These are phyloP conservation scores for Austroboletus niveus DNA, from an alignment of 1,284 basidiomycete species.

Conservation along the genomic window DNA sequence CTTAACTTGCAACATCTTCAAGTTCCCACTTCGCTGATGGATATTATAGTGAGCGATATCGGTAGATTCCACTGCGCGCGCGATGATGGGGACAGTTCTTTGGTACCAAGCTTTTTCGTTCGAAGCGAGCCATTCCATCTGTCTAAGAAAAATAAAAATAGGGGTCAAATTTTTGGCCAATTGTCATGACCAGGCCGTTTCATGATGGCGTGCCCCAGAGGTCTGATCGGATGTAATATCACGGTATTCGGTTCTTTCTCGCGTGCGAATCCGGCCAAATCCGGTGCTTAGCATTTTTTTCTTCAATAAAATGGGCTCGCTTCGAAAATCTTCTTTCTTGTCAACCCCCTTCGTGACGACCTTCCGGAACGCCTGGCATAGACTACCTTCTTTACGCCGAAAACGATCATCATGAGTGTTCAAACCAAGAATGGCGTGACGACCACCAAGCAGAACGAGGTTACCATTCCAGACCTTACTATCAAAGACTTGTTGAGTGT, in stretches of 20 bases:
- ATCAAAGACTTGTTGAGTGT: conserved; percentile 85
- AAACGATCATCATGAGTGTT: conserved; percentile 23
- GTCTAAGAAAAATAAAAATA: no score
- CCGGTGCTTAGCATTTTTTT: conserved; percentile 14
- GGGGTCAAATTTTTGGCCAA: no score
- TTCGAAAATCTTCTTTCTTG: not conserved
- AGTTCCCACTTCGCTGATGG: no score
- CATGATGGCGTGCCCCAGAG: no score
- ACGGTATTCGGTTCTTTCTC: not conserved
- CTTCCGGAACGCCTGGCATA: conserved; percentile 7
- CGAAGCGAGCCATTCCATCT: no score
- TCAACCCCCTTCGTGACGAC: not conserved
- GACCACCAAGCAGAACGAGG: conserved; percentile 57
- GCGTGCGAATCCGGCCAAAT: conserved; percentile 28
- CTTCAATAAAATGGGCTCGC: conserved; percentile 25
- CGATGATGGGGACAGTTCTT: no score
- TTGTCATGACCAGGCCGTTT: no score
- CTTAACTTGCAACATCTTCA: no score
- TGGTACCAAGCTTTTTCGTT: no score
- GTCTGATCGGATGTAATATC: no score
- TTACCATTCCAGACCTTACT: conserved; percentile 76
- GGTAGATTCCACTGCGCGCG: no score
- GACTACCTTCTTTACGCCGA: conserved; percentile 4
- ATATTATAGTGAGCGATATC: no score
- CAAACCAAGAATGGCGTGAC: conserved; percentile 20